These are phyloP conservation scores for Dothistroma septosporum DNA, from an alignment of 2,329 filamentous ascomycete species.

Conservation along the genomic window DNA sequence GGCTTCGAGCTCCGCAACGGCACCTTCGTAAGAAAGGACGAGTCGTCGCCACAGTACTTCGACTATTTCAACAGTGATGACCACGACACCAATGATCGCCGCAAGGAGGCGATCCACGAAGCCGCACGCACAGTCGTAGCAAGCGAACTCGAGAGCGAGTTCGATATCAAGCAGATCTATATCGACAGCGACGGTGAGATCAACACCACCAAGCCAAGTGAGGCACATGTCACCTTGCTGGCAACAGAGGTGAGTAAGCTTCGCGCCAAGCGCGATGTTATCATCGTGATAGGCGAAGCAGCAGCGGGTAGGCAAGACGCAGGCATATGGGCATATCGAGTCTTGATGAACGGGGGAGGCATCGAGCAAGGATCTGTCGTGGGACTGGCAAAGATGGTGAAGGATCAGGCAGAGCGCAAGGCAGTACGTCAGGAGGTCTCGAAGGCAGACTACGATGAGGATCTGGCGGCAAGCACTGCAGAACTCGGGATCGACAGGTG, in stretches of 20 bases:
- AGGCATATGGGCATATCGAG: slow-evolving; percentile 68
- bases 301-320: slow-evolving; percentile 67
- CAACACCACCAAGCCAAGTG: slow-evolving; percentile 24
- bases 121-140: slow-evolving; percentile 27
- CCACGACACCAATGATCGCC: slow-evolving; percentile 70
- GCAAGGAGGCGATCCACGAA: slow-evolving; percentile 62
- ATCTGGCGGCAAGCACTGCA: neutral
- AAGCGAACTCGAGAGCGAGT: slow-evolving; percentile 9
- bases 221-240: slow-evolving; percentile 68
- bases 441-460: neutral
- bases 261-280: slow-evolving; percentile 51
- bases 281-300: slow-evolving; percentile 69
- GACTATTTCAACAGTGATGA: slow-evolving; percentile 70
- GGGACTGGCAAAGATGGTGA: slow-evolving; percentile 53
- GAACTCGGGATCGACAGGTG: neutral
- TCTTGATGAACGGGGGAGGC: slow-evolving; percentile 59
- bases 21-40: neutral
- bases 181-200: slow-evolving; percentile 23
- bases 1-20: slow-evolving; percentile 4
- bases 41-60: slow-evolving; percentile 55
- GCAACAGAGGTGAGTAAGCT: slow-evolving; percentile 52
- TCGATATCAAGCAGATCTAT: slow-evolving; percentile 23
- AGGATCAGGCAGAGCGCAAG: slow-evolving; percentile 9
- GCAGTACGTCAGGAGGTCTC: neutral
- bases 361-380: slow-evolving; percentile 68